These are phyloP conservation scores for Pontederia paniculata DNA, from an alignment of 176 grass and related monocot genomes.

Conservation along the genomic window DNA sequence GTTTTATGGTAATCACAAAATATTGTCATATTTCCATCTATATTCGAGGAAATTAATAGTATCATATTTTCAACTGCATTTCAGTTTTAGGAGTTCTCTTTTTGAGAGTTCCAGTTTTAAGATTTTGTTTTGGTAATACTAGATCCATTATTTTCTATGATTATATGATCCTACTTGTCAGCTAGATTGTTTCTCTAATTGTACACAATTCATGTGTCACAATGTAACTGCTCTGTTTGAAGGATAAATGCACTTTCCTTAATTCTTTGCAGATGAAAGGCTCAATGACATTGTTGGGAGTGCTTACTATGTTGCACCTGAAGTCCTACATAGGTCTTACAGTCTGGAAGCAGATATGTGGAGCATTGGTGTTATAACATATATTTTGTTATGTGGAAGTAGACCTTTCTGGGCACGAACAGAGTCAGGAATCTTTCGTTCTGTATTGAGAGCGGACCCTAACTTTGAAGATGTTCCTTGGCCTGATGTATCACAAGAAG, in stretches of 20 bases:
- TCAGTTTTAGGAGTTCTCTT: too few species aligned
- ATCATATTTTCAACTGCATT: too few species aligned
- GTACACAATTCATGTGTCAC: too few species aligned
- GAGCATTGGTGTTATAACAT: constrained; percentile 16
- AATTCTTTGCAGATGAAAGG: constrained; percentile 4
- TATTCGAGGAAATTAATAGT: too few species aligned
- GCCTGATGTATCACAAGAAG: constrained; percentile 10
- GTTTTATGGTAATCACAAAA: too few species aligned
- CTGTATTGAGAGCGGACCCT: constrained; percentile 8
- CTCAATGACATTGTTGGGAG: constrained; percentile 10
- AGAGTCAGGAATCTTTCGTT: constrained; percentile 11
- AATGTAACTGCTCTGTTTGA: too few species aligned
- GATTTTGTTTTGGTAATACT: too few species aligned
- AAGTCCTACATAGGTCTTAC: constrained; percentile 14
- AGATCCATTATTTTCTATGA: too few species aligned
- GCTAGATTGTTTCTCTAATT: too few species aligned
- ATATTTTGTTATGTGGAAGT: constrained; percentile 14
- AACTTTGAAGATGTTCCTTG: constrained; percentile 8
- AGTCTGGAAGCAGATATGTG: constrained; percentile 14
- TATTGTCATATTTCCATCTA: too few species aligned
- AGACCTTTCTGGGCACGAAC: constrained; percentile 17
- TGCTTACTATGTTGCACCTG: constrained; percentile 15
- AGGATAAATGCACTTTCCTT: not conserved
- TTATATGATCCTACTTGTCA: too few species aligned
- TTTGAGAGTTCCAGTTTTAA: too few species aligned